Conservation (phyloP, 2,329 filamentous ascomycete species). For the Parascedosporium putredinis region DNA sequence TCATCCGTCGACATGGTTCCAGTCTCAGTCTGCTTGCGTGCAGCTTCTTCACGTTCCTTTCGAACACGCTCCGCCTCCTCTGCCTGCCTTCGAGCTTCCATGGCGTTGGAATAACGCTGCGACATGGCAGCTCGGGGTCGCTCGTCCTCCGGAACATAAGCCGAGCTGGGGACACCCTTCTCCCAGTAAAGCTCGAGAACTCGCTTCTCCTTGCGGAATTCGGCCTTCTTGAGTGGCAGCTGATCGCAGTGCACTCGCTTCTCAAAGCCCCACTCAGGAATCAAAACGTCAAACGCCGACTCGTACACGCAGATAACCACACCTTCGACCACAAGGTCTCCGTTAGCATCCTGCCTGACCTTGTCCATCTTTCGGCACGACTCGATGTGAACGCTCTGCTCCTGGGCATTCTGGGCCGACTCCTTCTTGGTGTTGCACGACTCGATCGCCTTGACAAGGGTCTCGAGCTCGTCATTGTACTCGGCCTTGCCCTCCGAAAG, state of each 20-base stretch:
- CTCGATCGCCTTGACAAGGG: conserved; percentile 82
- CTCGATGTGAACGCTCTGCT: conserved; percentile 98
- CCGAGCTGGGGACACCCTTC: conserved; percentile 94
- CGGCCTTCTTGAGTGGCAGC: conserved; percentile 95
- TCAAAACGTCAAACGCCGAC: conserved; percentile 94
- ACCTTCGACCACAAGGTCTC: conserved; percentile 88
- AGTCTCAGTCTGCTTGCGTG: conserved; percentile 88
- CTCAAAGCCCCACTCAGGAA: conserved; percentile 97
- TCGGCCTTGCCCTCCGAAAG: conserved; percentile 74
- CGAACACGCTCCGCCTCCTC: conserved; percentile 72
- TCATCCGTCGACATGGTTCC: conserved; percentile 89
- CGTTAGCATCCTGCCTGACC: conserved; percentile 73
- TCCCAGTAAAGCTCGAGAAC: conserved; percentile 98
- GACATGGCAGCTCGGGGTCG: conserved; percentile 73
- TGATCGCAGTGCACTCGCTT: conserved; percentile 99
- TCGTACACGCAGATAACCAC: conserved; percentile 97
- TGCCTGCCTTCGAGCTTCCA: conserved; percentile 66
- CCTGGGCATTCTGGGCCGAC: conserved; percentile 91
- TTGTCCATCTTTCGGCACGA: conserved; percentile 94
- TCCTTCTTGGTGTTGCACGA: conserved; percentile 99
- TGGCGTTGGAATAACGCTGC: conserved; percentile 63
- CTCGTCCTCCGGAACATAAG: conserved; percentile 94
- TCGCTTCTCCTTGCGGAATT: conserved; percentile 92
- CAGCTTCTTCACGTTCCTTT: conserved; percentile 81
- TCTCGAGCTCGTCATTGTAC: conserved; percentile 82